These are phyloP conservation scores for Talaromyces adpressus DNA, from an alignment of 495 filamentous ascomycete species.

Conservation along the genomic window DNA sequence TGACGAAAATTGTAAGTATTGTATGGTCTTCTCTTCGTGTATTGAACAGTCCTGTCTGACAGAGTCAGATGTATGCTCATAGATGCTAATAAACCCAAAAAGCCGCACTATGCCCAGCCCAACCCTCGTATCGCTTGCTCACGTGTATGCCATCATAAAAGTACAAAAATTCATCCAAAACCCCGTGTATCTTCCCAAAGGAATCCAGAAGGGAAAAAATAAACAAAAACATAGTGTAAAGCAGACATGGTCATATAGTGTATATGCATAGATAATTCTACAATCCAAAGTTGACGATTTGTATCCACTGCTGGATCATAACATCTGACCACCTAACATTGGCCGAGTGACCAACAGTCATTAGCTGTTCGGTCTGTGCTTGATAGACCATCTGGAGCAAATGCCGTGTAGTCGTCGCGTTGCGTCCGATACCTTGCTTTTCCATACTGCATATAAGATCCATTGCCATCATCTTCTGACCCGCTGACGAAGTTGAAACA, in stretches of 20 bases:
- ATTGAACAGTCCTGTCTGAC: not conserved
- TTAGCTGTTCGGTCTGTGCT: conserved; percentile 31
- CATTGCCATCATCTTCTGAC: conserved; percentile 42
- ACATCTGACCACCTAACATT: conserved; percentile 42
- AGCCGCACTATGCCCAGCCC: not conserved
- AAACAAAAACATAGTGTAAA: not conserved
- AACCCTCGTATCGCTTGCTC: not conserved
- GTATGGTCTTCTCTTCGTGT: not conserved
- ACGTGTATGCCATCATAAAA: not conserved
- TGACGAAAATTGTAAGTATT: not conserved
- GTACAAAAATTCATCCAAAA: conserved; percentile 3
- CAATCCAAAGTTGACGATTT: conserved; percentile 39
- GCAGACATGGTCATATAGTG: not conserved
- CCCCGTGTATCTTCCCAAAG: not conserved
- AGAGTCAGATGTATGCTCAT: not conserved
- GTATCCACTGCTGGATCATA: conserved; percentile 31
- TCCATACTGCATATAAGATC: conserved; percentile 44
- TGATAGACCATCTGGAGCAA: conserved; percentile 46
- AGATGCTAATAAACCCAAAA: not conserved
- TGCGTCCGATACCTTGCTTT: conserved; percentile 43
- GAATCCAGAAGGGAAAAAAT: not conserved
- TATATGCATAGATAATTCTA: conserved; percentile 10
- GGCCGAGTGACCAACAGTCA: conserved; percentile 26
- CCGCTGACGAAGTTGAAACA: conserved; percentile 30
- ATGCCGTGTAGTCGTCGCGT: conserved; percentile 36